These are phyloP conservation scores for Jaltomata sinuosa DNA, from an alignment of 257 asterid genomes.

Conservation along the genomic window DNA sequence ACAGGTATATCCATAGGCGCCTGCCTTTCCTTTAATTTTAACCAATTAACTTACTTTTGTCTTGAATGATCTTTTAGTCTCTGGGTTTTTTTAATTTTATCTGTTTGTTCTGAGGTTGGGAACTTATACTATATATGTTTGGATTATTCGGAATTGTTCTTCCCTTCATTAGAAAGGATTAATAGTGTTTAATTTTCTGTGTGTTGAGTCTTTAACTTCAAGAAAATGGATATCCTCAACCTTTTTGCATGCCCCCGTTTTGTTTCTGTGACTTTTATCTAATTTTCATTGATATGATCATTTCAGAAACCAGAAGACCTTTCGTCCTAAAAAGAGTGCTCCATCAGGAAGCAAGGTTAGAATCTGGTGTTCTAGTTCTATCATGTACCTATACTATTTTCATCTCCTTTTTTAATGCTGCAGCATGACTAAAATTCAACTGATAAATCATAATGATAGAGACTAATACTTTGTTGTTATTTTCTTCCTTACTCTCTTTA, in stretches of 20 bases:
- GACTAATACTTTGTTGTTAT: neutral
- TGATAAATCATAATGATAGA: neutral
- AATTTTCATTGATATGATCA: neutral
- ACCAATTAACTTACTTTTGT: neutral
- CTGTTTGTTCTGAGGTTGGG: too few species aligned
- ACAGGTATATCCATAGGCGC: conserved; percentile 14
- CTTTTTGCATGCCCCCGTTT: neutral
- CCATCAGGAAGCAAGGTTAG: conserved; percentile 89
- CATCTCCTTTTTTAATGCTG: neutral
- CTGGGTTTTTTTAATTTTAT: too few species aligned
- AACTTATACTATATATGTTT: too few species aligned
- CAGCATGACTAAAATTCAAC: neutral
- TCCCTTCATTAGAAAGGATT: neutral
- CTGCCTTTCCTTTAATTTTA: neutral
- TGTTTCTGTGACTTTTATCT: neutral
- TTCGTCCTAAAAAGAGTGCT: conserved; percentile 91
- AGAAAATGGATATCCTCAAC: neutral
- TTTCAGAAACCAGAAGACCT: conserved; percentile 75
- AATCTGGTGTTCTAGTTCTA: neutral
- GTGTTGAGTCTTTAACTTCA: neutral
- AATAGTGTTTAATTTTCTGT: neutral
- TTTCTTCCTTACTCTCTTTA: neutral
- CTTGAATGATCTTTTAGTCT: too few species aligned
- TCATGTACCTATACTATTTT: neutral
- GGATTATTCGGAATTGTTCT: neutral